Percentiles rank a stretch among this genome's conserved stretches.
phyloP scores from a whole-genome alignment of 1,284 basidiomycete genomes.

The Ganoderma lingzhi region DNA sequence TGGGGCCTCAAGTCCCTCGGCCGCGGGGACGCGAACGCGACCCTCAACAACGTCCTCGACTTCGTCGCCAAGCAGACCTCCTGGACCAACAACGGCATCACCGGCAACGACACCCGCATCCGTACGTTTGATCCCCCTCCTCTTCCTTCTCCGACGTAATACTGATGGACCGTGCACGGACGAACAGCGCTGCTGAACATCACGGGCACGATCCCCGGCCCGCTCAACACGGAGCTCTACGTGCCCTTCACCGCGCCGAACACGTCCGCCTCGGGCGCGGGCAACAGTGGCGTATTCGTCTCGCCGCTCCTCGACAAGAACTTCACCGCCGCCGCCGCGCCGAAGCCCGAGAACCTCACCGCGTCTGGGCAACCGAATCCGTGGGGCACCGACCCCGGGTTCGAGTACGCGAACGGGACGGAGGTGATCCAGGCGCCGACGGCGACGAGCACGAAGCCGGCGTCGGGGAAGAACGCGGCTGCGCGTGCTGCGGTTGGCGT shows the following conservation, averaged over 20 bases:
- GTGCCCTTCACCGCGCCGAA: conserved; percentile 55
- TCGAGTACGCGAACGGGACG: conserved; percentile 34
- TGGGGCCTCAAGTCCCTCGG: conserved; percentile 69
- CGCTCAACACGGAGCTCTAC: conserved; percentile 44
- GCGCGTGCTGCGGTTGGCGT: conserved; percentile 9
- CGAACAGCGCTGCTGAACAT: conserved; percentile 41
- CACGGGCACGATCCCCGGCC: conserved; percentile 40
- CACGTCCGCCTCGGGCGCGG: conserved; percentile 46
- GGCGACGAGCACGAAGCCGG: conserved; percentile 11
- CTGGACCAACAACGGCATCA: conserved; percentile 48
- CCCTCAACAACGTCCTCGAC: conserved; percentile 56
- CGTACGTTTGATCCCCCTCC: conserved; percentile 24
- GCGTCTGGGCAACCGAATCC: conserved; percentile 35
- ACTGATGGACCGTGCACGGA: conserved; percentile 19
- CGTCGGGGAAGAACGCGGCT: conserved; percentile 16
- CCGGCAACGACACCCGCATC: conserved; percentile 32
- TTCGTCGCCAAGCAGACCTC: conserved; percentile 51
- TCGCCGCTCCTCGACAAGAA: conserved; percentile 44
- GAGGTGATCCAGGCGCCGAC: conserved; percentile 27
- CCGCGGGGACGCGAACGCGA: conserved; percentile 60
- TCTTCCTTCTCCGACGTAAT: not conserved
- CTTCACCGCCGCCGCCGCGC: conserved; percentile 45
- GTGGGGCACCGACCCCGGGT: conserved; percentile 33
- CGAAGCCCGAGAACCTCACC: conserved; percentile 53
- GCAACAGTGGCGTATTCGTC: conserved; percentile 51